Evolutionary conservation across 331 rosid genomes (phyloP), one percentile per base, ranked within the genome.

Genomic region (Pyracantha coccinea): DNA sequence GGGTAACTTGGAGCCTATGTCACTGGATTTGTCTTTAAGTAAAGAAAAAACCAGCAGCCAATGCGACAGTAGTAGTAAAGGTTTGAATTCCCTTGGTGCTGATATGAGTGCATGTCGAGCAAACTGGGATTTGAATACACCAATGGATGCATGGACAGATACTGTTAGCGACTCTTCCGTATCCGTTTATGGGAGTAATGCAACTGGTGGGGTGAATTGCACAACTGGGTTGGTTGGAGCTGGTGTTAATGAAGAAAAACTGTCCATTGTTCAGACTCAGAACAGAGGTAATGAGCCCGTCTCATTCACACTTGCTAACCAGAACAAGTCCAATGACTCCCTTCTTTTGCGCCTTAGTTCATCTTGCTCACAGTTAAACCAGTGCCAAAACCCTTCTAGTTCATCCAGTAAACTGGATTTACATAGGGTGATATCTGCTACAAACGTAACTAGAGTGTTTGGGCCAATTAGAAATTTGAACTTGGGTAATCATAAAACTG

Each of bases 71-170:
- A 73, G 77, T 23, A 83, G 59, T 44, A 68, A 72, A 33, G 86
- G 82, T 69, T 52, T 35, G 66, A 77, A 62, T 35, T 32, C 47
- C 31, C 77, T 21, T 68, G 69, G 78, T 21, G 50, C 84, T 54
- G 82, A 12, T 61, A 75, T 54, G 57, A 80, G 80, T 61, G 83
- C 91, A 57, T 85, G 80, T 76, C 83, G 99, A 84, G 99, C 85
- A 76, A 92, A 92, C 78, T 94, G 99, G 99, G 99, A 94, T 88
- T 85, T 94, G 77, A 94, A 94, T 85, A 92, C 95, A 74, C 88
- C 93, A 3, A 90, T 94, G 96, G 99, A 94, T 77, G 91, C 91
- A 15, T 94, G 99, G 99, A 93, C 81, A 53, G 93, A 87, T 84
- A 31, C 83, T 79, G 81, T 69, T 14, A 77, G 70, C 41, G 88